Evolutionary conservation across 192 early-diverging fungal species (phyloP), one percentile per base, ranked within the genome.

Genomic region (Pilobolus umbonatus): DNA sequence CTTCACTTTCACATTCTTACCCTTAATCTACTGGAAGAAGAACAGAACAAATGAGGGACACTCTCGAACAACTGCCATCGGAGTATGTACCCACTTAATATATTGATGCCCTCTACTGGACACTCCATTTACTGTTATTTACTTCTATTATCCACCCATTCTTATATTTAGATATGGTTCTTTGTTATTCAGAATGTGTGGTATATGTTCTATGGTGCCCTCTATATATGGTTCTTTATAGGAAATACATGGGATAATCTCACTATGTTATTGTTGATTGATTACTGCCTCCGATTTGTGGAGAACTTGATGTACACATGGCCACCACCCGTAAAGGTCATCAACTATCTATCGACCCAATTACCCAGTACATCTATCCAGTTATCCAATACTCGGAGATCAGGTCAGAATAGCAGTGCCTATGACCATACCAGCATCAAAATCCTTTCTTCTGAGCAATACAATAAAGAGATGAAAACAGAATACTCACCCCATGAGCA

Each of bases 201-300:
- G 39, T 57, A 42, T 5, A 14, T 17, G 1, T 14, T 40, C 14
- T 44, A 57, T 32, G 40, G 26, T 22, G 9, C 28, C 29, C 35
- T 57, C 25, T 57, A 57, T 17, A 30, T 57, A 17, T 57, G 55
- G 55, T 57, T 57, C 28, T 57, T 57, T 57, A 29, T 31, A 24
- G 24, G 5, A 11, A 30, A 57, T 10, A 31, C 39, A 5, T 57
- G 40, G 28, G 19, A 40, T 9, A 15, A 39, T 14, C 44, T 39
- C 22, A 15, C 29, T 10, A 44, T 19, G 11, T 2, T 57, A 19
- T 44, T 57, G 19, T 36, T 29, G 24, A 43, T 57, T 28, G 55
- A 57, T 57, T 57, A 57, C 3, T 24, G 17, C 3, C 42, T 57
- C 17, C 39, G 55, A 10, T 57, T 42, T 32, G 15, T 42, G 1